Evolutionary conservation across 2,329 filamentous ascomycete genomes (phyloP).

Genomic region (Pestalotiopsis sp.): DNA sequence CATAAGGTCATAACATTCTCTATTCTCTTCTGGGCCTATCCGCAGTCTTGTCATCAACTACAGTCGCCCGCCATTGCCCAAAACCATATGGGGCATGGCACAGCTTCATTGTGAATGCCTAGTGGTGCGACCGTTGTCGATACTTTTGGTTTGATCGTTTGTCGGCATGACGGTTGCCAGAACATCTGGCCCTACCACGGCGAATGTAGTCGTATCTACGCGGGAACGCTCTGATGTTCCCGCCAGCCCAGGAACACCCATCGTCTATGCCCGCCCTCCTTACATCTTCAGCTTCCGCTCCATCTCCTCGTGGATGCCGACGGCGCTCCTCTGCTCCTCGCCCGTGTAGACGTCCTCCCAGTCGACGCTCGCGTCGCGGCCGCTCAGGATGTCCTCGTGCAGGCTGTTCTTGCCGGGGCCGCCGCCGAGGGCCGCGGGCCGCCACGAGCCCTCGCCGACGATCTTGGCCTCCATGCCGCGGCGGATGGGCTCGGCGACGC

Average conservation of each 20-base stretch:
- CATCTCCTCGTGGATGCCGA: conserved; percentile 89
- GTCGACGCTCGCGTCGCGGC: conserved; percentile 73
- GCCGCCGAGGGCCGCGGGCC: conserved; percentile 70
- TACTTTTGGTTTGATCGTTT: not conserved
- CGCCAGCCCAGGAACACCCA: not conserved
- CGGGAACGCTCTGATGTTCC: not conserved
- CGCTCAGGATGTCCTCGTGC: conserved; percentile 87
- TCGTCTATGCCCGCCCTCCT: conserved; percentile 29
- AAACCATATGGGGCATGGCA: not conserved
- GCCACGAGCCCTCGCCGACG: conserved; percentile 77
- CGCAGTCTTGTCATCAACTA: not conserved
- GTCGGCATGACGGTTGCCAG: not conserved
- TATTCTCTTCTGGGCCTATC: not conserved
- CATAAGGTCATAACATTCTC: not conserved
- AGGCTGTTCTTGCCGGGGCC: conserved; percentile 60
- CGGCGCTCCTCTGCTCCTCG: conserved; percentile 70
- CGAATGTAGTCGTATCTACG: not conserved
- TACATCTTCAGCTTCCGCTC: conserved; percentile 86
- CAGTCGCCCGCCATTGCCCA: not conserved
- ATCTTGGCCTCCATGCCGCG: conserved; percentile 96
- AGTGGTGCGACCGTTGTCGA: not conserved
- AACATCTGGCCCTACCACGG: not conserved
- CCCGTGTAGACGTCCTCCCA: conserved; percentile 96
- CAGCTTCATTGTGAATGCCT: not conserved
- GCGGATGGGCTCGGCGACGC: conserved; percentile 88